phyloP scores from a whole-genome alignment of 768 basidiomycete genomes.

The Austroboletus festivus region DNA sequence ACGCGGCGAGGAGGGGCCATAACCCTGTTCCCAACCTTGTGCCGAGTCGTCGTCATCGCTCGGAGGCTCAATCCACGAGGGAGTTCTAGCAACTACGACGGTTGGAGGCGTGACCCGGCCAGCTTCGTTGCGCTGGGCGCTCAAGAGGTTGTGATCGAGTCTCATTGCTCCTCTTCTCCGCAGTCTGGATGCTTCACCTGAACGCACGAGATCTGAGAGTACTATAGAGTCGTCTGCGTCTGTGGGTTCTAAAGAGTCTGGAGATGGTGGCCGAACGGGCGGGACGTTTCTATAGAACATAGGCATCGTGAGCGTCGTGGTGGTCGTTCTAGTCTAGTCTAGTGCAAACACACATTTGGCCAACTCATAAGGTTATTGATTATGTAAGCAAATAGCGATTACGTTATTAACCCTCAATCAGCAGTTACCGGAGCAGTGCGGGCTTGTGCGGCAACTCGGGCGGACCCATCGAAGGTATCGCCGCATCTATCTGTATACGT shows the following conservation, averaged over 20 bases:
- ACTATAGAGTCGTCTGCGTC: conserved; percentile 69
- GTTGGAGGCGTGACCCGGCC: conserved; percentile 25
- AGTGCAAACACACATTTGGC: no score
- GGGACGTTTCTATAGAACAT: conserved; percentile 28
- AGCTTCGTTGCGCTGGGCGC: conserved; percentile 27
- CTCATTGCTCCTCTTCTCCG: conserved; percentile 73
- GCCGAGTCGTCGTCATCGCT: conserved; percentile 34
- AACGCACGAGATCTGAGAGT: conserved; percentile 69
- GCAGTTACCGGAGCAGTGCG: no score
- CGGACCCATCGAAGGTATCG: no score
- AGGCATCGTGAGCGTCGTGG: conserved; percentile 18
- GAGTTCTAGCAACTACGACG: conserved; percentile 26
- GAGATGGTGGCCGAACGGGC: conserved; percentile 5
- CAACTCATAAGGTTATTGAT: neutral
- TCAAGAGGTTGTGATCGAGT: conserved; percentile 43
- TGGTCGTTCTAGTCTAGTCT: neutral
- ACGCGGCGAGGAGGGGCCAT: conserved; percentile 28
- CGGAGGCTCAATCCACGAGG: conserved; percentile 34
- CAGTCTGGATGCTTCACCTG: conserved; percentile 69
- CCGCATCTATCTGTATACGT: no score
- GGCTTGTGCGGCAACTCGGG: no score
- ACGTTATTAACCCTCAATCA: no score
- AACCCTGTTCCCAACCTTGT: conserved; percentile 33
- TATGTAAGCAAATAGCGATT: neutral
- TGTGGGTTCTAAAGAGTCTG: conserved; percentile 30